A percentile compares a stretch with the other conserved stretches of the same genome.
Conservation (phyloP, 805 yeast species). For the Kazachstania bromeliacearum region DNA sequence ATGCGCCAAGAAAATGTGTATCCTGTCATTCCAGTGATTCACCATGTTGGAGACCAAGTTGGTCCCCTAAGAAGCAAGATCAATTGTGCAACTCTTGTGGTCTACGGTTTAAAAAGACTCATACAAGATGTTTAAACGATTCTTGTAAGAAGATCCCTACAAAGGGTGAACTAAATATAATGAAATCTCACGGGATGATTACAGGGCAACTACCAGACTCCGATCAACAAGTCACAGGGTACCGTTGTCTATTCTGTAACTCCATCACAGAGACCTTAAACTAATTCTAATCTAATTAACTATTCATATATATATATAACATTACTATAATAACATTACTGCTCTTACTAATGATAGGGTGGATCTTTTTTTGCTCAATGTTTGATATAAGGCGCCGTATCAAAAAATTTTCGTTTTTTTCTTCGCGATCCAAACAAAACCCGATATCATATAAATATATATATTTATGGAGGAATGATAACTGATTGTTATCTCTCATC, state of each 20-base stretch:
- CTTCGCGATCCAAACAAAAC: too few species aligned
- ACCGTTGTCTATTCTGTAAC: slow-evolving; percentile 42
- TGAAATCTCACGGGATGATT: slow-evolving; percentile 59
- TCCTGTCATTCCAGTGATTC: slow-evolving; percentile 86
- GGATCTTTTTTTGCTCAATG: too few species aligned
- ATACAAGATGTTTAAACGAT: slow-evolving; percentile 74
- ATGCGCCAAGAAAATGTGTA: slow-evolving; percentile 53
- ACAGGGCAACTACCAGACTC: slow-evolving; percentile 16
- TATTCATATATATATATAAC: background rate
- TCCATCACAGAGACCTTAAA: slow-evolving; percentile 19
- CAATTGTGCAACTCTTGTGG: slow-evolving; percentile 97
- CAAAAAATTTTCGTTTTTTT: too few species aligned
- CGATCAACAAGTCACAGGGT: slow-evolving; percentile 19
- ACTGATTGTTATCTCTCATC: too few species aligned
- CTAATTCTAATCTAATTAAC: background rate
- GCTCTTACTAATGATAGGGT: too few species aligned
- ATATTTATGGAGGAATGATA: too few species aligned
- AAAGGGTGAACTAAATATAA: slow-evolving; percentile 87
- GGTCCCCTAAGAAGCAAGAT: slow-evolving; percentile 77
- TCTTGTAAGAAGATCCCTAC: slow-evolving; percentile 86
- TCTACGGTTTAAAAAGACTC: slow-evolving; percentile 84
- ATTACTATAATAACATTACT: too few species aligned
- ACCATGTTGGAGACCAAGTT: slow-evolving; percentile 98
- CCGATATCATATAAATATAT: too few species aligned
- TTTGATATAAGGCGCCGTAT: too few species aligned